phyloP scores from a whole-genome alignment of 805 yeast genomes.

The Starmerella vitae region DNA sequence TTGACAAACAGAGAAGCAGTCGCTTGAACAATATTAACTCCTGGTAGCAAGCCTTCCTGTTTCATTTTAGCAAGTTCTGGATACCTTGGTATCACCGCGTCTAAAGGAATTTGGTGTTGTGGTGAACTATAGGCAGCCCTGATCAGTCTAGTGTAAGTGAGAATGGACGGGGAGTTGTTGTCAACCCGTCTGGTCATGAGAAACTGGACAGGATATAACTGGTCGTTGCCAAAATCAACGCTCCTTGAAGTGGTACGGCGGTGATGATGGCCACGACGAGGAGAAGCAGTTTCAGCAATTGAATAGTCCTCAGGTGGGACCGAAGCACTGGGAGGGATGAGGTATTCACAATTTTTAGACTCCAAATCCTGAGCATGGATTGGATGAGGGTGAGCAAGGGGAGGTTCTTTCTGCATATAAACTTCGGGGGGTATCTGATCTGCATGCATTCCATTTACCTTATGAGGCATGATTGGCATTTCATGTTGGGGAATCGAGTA shows the following conservation, averaged over 20 bases:
- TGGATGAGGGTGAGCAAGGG: conserved; percentile 17
- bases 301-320: conserved; percentile 15
- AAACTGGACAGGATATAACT: conserved; percentile 24
- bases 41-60: conserved; percentile 11
- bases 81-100: conserved; percentile 22
- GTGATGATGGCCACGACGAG: conserved; percentile 11
- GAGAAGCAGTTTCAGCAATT: conserved; percentile 4
- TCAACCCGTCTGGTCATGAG: conserved; percentile 13
- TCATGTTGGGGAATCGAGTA: neutral
- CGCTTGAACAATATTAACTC: conserved; percentile 25
- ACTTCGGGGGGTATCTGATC: neutral
- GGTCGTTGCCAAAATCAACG: conserved; percentile 19
- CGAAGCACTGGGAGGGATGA: conserved; percentile 12
- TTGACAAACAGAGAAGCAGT: conserved; percentile 22
- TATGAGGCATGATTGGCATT: neutral
- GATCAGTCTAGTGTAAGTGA: conserved; percentile 24
- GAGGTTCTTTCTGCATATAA: conserved; percentile 7
- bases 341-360: conserved; percentile 2
- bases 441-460: neutral
- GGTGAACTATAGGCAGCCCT: conserved; percentile 29
- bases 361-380: conserved; percentile 7
- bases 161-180: conserved; percentile 6
- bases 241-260: conserved; percentile 20
- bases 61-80: conserved; percentile 20
- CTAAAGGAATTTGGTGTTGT: conserved; percentile 20